Evolutionary conservation across 2,329 filamentous ascomycete species (phyloP), one percentile per base, ranked within the genome.

Genomic region (Clathrospora elynae): DNA sequence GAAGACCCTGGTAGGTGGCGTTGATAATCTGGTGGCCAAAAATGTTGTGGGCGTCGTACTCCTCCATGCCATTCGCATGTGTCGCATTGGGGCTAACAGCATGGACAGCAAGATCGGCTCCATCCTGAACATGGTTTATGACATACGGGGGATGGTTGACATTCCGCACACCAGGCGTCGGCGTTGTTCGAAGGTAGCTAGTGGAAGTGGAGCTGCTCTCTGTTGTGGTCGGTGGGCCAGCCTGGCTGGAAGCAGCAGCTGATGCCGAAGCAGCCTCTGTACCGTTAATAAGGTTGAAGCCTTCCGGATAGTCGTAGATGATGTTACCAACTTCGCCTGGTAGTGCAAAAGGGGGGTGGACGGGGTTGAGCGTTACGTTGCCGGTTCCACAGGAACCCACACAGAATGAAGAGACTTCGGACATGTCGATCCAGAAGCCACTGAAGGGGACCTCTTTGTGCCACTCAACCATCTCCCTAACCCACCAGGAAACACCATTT

Each of bases 31-130:
- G 83, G 58, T 87, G 79, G 1, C 68, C 67, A 34, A 50, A 92
- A 1, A 93, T 71, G 61, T 88, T 93, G 75, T 95, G 90, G 17
- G 88, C 82, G 62, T 95, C 88, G 62, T 95, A 95, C 63, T 95
- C 86, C 26, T 81, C 67, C 1, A 82, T 75, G 3, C 87, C 88
- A 55, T 88, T 86, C 31, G 80, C 75, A 60, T 93, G 87, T 2
- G 86, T 90, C 0, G 88, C 85, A 58, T 93, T 90, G 0, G 88
- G 87, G 46, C 82, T 84, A 17, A 91, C 78, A 1, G 88, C 87
- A 57, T 88, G 83, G 2, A 85, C 83, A 11, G 82, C 84, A 14
- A 92, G 76, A 58, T 88, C 86, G 11, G 43, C 43, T 24, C 43
- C 43, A 3, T 86, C 87, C 29, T 87, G 78, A 26, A 83, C 80